Evolutionary conservation across 352 stramenopile species (phyloP), one percentile per base, ranked within the genome.

Genomic region (Phytophthora pini): DNA sequence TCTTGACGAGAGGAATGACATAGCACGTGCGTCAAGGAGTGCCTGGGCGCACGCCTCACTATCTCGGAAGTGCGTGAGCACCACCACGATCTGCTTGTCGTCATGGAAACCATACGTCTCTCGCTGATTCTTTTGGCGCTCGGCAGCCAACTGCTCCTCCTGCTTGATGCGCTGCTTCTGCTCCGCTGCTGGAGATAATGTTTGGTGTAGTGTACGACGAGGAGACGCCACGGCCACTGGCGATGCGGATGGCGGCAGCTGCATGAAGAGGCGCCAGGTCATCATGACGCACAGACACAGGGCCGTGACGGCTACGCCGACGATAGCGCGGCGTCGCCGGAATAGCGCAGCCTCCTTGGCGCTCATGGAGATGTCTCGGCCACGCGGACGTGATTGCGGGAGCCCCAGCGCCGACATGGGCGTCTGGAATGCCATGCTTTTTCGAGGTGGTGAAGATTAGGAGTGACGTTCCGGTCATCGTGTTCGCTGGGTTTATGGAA

Each of bases 61-160:
- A 56, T 96, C 78, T 63, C 81, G 74, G 38, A 74, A 81, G 61
- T 89, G 89, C 4, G 81, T 87, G 22, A 96, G 67, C 46, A 96
- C 64, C 55, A 96, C 44, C 55, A 90, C 84, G 51, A 92, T 86
- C 65, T 87, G 55, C 55, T 92, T 91, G 20, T 91, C 76, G 53
- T 93, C 53, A 22, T 67, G 82, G 56, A 92, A 90, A n/a, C 80
- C 79, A 17, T 71, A 70, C 34, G 38, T 27, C 34, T 46, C 29
- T 24, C 32, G 34, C 9, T 61, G 54, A 3, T 56, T 27, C 20
- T 73, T 55, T 3, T 48, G 60, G 1, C 39, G 62, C 40, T 84
- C 70, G 3, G 61, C 54, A 0, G 47, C 62, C 26, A 74, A 26
- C 5, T 55, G 48, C 32, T 39, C 70, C 31, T 62, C 61, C 27